Evolutionary conservation across 371 early-diverging fungal species (phyloP), one percentile per base, ranked within the genome.

Genomic region (Blyttiomyces sp.): DNA sequence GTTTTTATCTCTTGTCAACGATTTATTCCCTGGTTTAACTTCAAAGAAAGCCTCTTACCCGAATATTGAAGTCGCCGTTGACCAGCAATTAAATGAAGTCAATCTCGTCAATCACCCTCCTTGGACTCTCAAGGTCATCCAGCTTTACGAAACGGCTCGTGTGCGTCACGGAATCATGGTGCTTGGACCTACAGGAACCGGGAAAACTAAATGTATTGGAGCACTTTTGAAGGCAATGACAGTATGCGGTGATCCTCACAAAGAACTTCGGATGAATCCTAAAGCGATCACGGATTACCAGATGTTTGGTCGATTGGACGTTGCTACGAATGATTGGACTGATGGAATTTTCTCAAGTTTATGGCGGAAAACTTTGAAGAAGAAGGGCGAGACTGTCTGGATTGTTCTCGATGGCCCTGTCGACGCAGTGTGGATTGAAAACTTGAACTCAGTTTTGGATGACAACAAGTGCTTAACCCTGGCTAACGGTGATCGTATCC

Each of bases 341-440:
- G 87, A 86, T 63, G 82, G 85, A 42, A 82, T 81, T 45, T 86
- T 87, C 74, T 82, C 75, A 9, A 72, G 79, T 16, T 68, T 82
- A 13, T 87, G 81, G 83, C 56, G 83, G 54, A 85, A 79, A 65
- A 81, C 84, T 4, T 57, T 83, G 26, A 84, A 84, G 61, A 80
- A 75, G 54, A 83, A 82, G 58, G 84, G 84, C 17, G 74, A 79
- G 54, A 73, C 72, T 5, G 67, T 81, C 23, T 85, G 84, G 85
- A 85, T 86, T 58, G 73, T 84, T 17, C 75, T 85, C 42, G 87
- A 87, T 67, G 85, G 86, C 2, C 84, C 82, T 27, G 79, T 85
- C 19, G 82, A 84, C 63, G 83, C 85, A 27, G 83, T 81, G 13
- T 87, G 87, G 87, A 86, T 87, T 67, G 87, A 87, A 60, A 83